These are phyloP conservation scores for Gnaphalium uliginosum DNA, from an alignment of 129 eudicot species.

Conservation along the genomic window DNA sequence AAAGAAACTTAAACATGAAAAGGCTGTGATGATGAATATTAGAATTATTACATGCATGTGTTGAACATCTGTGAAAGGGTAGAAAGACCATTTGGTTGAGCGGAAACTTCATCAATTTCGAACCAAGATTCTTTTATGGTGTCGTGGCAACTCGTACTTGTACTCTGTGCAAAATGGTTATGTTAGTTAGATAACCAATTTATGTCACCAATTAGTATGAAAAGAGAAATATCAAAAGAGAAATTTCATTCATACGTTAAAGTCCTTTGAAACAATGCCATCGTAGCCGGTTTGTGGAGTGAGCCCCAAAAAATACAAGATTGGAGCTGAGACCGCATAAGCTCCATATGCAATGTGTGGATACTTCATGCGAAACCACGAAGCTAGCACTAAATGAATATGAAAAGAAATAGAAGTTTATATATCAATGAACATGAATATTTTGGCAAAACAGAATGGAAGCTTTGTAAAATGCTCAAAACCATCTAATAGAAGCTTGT, in stretches of 20 bases:
- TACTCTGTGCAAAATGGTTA: conserved; percentile 24
- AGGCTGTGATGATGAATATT: not conserved
- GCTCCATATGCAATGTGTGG: conserved; percentile 38
- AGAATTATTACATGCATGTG: conserved; percentile 35
- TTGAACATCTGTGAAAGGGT: conserved; percentile 41
- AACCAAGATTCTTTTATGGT: conserved; percentile 50
- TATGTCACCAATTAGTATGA: no score
- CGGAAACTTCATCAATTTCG: conserved; percentile 40
- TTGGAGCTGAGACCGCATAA: conserved; percentile 30
- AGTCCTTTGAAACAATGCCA: conserved; percentile 27
- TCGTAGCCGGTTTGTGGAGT: conserved; percentile 37
- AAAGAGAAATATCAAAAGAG: no score
- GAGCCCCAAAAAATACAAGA: conserved; percentile 30
- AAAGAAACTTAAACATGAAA: not conserved
- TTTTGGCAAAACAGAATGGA: no score
- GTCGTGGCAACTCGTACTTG: conserved; percentile 40
- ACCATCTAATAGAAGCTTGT: no score
- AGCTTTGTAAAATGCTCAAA: no score
- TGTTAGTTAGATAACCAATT: not conserved
- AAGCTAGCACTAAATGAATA: conserved; percentile 20
- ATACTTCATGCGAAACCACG: conserved; percentile 32
- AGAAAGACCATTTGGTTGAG: conserved; percentile 37
- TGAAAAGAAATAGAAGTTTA: not conserved
- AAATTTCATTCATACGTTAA: conserved; percentile 20
- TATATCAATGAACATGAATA: not conserved